Evolutionary conservation across 1,284 basidiomycete species (phyloP).

Genomic region (Rugosomyces carneus): DNA sequence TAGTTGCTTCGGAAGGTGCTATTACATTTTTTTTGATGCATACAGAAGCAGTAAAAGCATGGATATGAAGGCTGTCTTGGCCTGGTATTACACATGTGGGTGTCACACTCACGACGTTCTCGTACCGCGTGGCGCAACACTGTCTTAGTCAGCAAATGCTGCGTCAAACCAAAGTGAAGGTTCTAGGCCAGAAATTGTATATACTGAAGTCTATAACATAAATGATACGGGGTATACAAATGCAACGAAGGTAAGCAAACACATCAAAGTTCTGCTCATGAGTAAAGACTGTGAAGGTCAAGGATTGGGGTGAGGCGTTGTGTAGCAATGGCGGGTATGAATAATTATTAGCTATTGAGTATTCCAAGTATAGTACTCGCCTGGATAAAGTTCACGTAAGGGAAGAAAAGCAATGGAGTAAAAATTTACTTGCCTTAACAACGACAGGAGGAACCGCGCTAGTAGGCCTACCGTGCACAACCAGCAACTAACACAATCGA

Average conservation of each 20-base stretch:
- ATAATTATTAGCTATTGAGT: slow-evolving; percentile 16
- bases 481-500: slow-evolving; percentile 9
- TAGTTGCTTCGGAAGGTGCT: background rate
- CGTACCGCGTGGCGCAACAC: background rate
- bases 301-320: slow-evolving; percentile 14
- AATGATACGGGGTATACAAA: slow-evolving; percentile 17
- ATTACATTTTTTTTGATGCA: background rate
- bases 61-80: background rate
- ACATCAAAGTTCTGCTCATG: slow-evolving; percentile 12
- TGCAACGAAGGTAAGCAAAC: slow-evolving; percentile 6
- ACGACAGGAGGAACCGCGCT: background rate
- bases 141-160: background rate
- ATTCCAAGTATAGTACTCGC: slow-evolving; percentile 11
- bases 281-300: slow-evolving; percentile 19
- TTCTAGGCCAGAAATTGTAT: background rate
- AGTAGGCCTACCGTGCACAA: slow-evolving; percentile 10
- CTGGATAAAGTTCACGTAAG: slow-evolving; percentile 5
- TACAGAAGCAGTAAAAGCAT: no score
- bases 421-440: background rate
- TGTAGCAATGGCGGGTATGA: slow-evolving; percentile 12
- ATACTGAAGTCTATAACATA: slow-evolving; percentile 17
- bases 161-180: background rate
- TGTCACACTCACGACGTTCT: background rate
- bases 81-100: background rate
- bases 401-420: background rate